A percentile compares a stretch with the other conserved stretches of the same genome.
phyloP scores from a whole-genome alignment of 2,329 filamentous ascomycete genomes.

The Mycocentrospora acerina region DNA sequence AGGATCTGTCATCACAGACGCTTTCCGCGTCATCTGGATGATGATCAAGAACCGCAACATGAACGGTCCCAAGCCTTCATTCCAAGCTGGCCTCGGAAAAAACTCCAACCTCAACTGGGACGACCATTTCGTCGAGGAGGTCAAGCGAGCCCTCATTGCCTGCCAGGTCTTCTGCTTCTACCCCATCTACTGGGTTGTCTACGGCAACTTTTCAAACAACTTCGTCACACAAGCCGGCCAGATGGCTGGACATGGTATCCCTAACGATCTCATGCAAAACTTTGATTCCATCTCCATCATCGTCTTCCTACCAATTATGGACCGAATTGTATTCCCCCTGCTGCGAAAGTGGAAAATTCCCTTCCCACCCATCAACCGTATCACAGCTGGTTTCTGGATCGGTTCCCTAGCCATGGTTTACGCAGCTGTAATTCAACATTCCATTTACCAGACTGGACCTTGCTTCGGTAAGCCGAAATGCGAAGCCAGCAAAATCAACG shows the following conservation, averaged over 20 bases:
- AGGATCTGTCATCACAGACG: slow-evolving; percentile 40
- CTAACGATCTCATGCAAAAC: slow-evolving; percentile 53
- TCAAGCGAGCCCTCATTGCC: slow-evolving; percentile 66
- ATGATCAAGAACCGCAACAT: slow-evolving; percentile 57
- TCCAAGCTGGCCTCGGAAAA: slow-evolving; percentile 57
- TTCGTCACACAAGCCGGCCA: slow-evolving; percentile 49
- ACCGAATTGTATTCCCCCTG: slow-evolving; percentile 45
- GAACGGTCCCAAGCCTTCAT: slow-evolving; percentile 67
- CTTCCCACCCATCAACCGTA: slow-evolving; percentile 55
- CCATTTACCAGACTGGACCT: slow-evolving; percentile 57
- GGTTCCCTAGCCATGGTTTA: slow-evolving; percentile 56
- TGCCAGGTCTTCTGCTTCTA: slow-evolving; percentile 66
- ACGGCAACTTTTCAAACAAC: slow-evolving; percentile 46
- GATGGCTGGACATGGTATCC: slow-evolving; percentile 49
- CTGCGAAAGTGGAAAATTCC: slow-evolving; percentile 46
- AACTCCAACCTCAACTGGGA: slow-evolving; percentile 58
- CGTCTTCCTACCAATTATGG: slow-evolving; percentile 49
- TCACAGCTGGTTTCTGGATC: slow-evolving; percentile 56
- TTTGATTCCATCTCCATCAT: slow-evolving; percentile 51
- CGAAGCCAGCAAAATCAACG: slow-evolving; percentile 28
- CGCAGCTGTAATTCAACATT: slow-evolving; percentile 59
- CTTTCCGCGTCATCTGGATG: slow-evolving; percentile 62
- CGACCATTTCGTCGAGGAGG: slow-evolving; percentile 71
- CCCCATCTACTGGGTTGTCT: slow-evolving; percentile 51
- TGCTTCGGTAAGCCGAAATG: slow-evolving; percentile 51